Base-by-base conservation (phyloP, 345 rosid species). In the Eucalyptus pumila region DNA sequence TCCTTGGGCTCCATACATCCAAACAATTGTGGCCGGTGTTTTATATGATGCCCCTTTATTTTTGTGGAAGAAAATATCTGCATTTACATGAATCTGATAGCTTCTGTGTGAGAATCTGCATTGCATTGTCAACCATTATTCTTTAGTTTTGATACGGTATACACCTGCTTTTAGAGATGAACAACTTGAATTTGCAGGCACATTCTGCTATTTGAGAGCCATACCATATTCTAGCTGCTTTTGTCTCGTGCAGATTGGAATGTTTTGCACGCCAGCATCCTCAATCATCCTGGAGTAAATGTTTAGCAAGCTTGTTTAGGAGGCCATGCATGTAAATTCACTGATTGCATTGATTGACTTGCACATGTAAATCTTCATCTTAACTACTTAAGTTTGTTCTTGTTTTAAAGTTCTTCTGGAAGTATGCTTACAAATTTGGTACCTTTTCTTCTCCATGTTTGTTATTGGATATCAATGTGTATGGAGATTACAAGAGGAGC, bases 201-300 rank as follows among this genome's bases (percentile, higher is more conserved):
- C 44, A 17, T 17, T 34, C 44, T 69, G 80, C 80, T 5, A 14
- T 34, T 69, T 69, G 12, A 17, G 80, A 69, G 21, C 44, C 44
- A 69, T 69, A 69, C 44, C 80, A 16, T 3, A 69, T 34, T 76
- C 27, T 21, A 76, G 47, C 47, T 23, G 27, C 47, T 76, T 37
- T 37, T 37, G 83, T 76, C 45, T 23, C 3, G 0, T 92, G 90
- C 95, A 97, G 99, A 98, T 98, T 88, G 99, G 99, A 81, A 95
- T 98, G 89, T 98, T 98, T 92, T 96, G 96, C 91, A 98, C 95
- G 99, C 97, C 98, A 44, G 96, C 99, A 85, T 93, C 95, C 58
- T 97, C 99, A 96, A 97, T 93, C 99, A 96, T 92, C 97, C 99
- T 6, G 98, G 99, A 91, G 96, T 97, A 98, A 95, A 97, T 98